phyloP scores from a whole-genome alignment of 2,329 filamentous ascomycete species.

The Chlorencoelia australis region DNA sequence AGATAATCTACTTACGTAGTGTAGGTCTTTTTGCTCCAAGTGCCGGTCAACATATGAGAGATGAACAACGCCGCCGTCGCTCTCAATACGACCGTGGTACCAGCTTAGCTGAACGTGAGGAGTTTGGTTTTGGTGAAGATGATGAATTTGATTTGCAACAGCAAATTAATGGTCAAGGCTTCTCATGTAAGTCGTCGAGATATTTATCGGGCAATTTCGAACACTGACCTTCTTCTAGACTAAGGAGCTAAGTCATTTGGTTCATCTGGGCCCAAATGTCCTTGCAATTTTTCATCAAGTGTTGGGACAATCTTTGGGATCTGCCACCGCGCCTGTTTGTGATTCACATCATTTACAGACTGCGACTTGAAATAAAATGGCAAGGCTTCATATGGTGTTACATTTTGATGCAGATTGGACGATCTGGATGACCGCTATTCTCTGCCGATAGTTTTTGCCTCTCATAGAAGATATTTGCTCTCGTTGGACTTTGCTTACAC shows the following conservation, averaged over 20 bases:
- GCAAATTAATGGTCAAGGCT: conserved; percentile 8
- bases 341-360: conserved; percentile 1
- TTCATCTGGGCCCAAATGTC: conserved; percentile 1
- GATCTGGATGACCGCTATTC: conserved; percentile 7
- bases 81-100: conserved; percentile 79
- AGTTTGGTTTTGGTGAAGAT: conserved; percentile 17
- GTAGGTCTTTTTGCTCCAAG: conserved; percentile 72
- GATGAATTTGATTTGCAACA: conserved; percentile 5
- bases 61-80: conserved; percentile 60
- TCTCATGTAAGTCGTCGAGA: conserved; percentile 10
- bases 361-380: conserved; percentile 4
- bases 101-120: conserved; percentile 44
- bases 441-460: not conserved
- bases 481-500: too few relatives aligned
- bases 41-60: conserved; percentile 60
- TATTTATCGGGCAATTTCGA: not conserved
- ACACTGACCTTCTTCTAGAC: conserved; percentile 1
- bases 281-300: conserved; percentile 4
- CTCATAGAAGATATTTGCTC: too few relatives aligned
- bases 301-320: conserved; percentile 1
- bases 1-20: conserved; percentile 6
- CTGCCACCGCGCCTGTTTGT: conserved; percentile 1
- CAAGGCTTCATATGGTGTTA: conserved; percentile 7
- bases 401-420: conserved; percentile 12
- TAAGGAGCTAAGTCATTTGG: conserved; percentile 1